Conservation (phyloP, 2,329 filamentous ascomycete species). For the Trichothecium roseum region DNA sequence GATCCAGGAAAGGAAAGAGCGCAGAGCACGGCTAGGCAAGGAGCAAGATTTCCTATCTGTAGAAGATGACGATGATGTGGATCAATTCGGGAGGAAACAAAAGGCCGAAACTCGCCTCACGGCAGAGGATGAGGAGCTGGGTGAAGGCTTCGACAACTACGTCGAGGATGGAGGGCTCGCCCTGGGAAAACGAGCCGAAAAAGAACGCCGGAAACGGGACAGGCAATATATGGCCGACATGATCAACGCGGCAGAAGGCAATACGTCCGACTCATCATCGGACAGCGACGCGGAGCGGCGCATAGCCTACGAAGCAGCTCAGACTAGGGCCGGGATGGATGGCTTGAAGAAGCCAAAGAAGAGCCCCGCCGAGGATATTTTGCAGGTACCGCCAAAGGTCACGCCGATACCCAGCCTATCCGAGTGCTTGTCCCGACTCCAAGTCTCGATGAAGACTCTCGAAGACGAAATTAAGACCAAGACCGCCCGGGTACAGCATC, state of each 20-base stretch:
- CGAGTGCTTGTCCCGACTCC: constrained; percentile 54
- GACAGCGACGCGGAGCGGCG: constrained; percentile 62
- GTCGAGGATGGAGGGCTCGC: constrained; percentile 76
- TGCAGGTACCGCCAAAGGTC: constrained; percentile 60
- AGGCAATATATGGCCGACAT: constrained; percentile 73
- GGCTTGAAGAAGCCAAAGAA: constrained; percentile 41
- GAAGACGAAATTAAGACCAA: constrained; percentile 52
- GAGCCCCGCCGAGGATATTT: constrained; percentile 23
- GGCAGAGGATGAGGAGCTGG: constrained; percentile 81
- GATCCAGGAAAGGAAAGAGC: constrained; percentile 83
- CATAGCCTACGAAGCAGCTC: constrained; percentile 77
- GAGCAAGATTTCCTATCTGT: constrained; percentile 57
- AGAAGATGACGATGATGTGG: constrained; percentile 40
- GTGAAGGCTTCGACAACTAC: constrained; percentile 87
- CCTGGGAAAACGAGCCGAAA: constrained; percentile 69
- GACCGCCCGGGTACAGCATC: constrained; percentile 51
- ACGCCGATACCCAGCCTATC: constrained; percentile 66
- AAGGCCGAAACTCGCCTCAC: constrained; percentile 66
- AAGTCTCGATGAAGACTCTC: constrained; percentile 50
- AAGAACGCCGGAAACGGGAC: constrained; percentile 54
- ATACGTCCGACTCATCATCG: constrained; percentile 50
- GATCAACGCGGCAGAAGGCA: constrained; percentile 68
- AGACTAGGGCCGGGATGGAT: constrained; percentile 81
- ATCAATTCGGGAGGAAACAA: constrained; percentile 33
- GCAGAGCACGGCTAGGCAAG: constrained; percentile 69